Base-by-base conservation (phyloP, 2,329 filamentous ascomycete genomes). In the Alternaria panax region DNA sequence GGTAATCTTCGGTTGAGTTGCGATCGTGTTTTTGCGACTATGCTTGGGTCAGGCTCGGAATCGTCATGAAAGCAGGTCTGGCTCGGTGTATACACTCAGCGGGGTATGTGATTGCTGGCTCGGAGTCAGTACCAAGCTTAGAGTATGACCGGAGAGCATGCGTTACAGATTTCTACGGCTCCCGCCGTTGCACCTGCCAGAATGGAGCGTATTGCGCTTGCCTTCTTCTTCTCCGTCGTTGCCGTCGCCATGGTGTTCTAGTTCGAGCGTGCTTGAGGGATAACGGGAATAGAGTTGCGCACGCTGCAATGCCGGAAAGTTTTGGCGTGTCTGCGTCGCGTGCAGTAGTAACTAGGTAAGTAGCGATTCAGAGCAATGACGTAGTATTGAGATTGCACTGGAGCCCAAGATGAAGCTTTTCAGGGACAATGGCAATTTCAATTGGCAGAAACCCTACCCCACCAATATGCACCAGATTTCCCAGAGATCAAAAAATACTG, bases 131-230 rank as follows among this genome's bases (percentile, higher is more conserved):
- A 25, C 30, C 18, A n/a, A 41, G 7, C 30, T 25, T 30, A 24
- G 36, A 7, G n/a, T 8, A 24, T 18, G 34, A 16, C 6, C 18
- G 7, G n/a, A 18, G 42, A 36, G 27, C 34, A 22, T 28, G 46
- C 70, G 81, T 69, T 83, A 93, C 91, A 88, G 78, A 98, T 98
- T 81, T 99, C 94, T 67, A 98, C 87, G 54, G 93, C 95, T 73
- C 95, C 95, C 54, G 94, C 95, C n/a, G 91, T 91, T 57, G 92
- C 92, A 64, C 95, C 95, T 56, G 95, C 95, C 70, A 98, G 84
- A 71, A 98, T 92, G 60, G 93, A 97, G 69, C 95, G 91, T 76
- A 97, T 80, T 48, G 91, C 87, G 74, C 91, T 97, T 46, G 93
- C 92, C 80, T 76, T 76, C 59, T 77, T 78, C 69, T 77, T 79